Conservation (phyloP, 2,329 filamentous ascomycete species). For the Penicillium sp. region DNA sequence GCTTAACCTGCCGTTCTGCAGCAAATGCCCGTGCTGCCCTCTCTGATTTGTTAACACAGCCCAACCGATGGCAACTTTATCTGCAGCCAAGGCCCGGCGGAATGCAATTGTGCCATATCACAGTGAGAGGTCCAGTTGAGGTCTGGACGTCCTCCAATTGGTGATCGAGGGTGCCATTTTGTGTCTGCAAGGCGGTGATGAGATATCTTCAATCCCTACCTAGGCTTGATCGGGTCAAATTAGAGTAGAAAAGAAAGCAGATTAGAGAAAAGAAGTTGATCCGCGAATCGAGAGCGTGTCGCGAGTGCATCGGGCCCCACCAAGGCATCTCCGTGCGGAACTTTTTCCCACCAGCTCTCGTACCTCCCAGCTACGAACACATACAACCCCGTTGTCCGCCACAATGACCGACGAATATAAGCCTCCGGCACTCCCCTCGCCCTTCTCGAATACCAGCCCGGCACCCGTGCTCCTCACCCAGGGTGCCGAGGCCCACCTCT, state of each 20-base stretch:
- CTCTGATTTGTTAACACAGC: not conserved
- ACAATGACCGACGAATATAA: slow-evolving; percentile 25
- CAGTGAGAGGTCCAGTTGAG: not conserved
- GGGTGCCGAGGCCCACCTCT: slow-evolving; percentile 93
- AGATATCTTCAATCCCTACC: not conserved
- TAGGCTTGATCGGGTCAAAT: not conserved
- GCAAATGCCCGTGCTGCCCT: not conserved
- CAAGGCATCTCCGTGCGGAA: not conserved
- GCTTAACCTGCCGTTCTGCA: not conserved
- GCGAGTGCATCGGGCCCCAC: not conserved
- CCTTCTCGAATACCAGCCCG: slow-evolving; percentile 63
- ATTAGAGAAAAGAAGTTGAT: not conserved
- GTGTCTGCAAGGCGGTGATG: not conserved
- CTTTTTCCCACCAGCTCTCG: not conserved
- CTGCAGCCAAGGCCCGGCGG: not conserved
- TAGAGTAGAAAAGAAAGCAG: not conserved
- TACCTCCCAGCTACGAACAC: not conserved
- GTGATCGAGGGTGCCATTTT: not conserved
- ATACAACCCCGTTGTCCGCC: not conserved
- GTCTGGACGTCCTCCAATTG: not conserved
- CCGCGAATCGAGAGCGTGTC: not conserved
- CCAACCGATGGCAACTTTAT: not conserved
- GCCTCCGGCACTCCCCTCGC: slow-evolving; percentile 55
- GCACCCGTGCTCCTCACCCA: slow-evolving; percentile 75
- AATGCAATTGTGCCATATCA: not conserved